Percentiles rank a stretch among this genome's conserved stretches.
Conservation (phyloP, 1,284 basidiomycete genomes). For the Trichosporon coremiiforme region DNA sequence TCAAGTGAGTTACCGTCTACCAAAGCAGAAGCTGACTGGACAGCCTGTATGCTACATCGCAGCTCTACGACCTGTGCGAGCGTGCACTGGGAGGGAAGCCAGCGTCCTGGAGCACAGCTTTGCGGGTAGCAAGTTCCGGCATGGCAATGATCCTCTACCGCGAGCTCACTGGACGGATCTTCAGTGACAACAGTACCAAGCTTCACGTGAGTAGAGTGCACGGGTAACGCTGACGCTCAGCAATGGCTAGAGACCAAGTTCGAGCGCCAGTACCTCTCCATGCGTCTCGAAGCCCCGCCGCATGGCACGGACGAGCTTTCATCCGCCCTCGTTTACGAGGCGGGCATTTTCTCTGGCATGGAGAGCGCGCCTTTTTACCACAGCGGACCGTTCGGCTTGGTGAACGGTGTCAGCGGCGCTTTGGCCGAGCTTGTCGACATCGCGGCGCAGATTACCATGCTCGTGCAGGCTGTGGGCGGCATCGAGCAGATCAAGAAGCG, state of each 20-base stretch:
- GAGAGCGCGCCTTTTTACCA: constrained; percentile 24
- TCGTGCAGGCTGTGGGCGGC: constrained; percentile 21
- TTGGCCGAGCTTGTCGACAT: constrained; percentile 19
- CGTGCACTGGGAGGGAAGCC: constrained; percentile 14
- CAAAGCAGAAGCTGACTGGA: background rate
- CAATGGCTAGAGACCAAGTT: constrained; percentile 70
- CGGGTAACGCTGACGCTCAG: constrained; percentile 45
- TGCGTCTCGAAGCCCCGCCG: constrained; percentile 72
- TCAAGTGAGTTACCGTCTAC: constrained; percentile 9
- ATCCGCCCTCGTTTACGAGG: constrained; percentile 74
- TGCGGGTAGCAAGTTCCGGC: constrained; percentile 19
- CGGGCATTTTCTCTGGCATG: constrained; percentile 57
- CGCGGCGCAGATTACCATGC: constrained; percentile 17
- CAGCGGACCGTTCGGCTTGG: constrained; percentile 22
- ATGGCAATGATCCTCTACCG: background rate
- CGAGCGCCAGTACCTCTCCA: constrained; percentile 73
- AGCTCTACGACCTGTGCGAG: constrained; percentile 25
- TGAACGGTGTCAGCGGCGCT: constrained; percentile 22
- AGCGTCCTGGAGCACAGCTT: constrained; percentile 17
- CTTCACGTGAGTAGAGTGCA: constrained; percentile 9
- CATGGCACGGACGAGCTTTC: constrained; percentile 70
- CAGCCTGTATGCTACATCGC: constrained; percentile 22
- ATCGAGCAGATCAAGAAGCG: constrained; percentile 13
- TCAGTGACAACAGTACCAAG: background rate
- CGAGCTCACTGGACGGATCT: background rate